Base-by-base conservation (phyloP, 2,329 filamentous ascomycete species). In the Cladophialophora yegresii region DNA sequence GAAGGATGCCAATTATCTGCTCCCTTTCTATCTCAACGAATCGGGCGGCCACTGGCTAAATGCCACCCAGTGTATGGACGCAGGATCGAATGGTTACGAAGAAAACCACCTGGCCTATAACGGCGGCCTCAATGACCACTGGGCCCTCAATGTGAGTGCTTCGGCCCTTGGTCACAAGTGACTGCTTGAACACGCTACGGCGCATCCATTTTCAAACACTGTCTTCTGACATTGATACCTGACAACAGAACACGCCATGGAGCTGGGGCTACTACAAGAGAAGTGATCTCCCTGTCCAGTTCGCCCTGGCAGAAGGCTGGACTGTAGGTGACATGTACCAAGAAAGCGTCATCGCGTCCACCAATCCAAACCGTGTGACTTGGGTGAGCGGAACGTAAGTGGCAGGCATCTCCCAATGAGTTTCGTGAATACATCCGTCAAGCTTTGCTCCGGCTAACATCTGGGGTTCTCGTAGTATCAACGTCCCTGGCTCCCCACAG, bases 1-100 rank as follows among this genome's bases (percentile, higher is more conserved):
- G 3, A 79, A 73, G 3, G 71, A 77, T 32, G 76, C 81, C 7
- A 76, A 80, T 4, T 77, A 74, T 16, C 74, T 85, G 12, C 76
- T 82, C 12, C 83, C 83, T 0, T 85, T 81, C 80, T 82, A 85
- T 67, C 73, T 86, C 22, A 84, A 84, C 68, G 84, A 85, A 67
- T 76, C 80, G 5, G 83, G 82, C 1, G 82, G 80, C n/a, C 74
- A 77, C 45, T 84, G 78, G 75, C 67, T 73, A 5, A 75, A 83
- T 36, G 80, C 83, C 0, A 84, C 83, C 4, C 84, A 85, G 69
- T 85, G 84, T 70, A 83, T 84, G 77, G 66, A 74, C 4, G 80
- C 81, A 6, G 84, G 83, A 5, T 75, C 74, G 66, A 85, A 86
- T 66, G 79, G 79, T 22, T 86, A 83, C 76, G 64, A 76, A 33